Conservation (phyloP, 2,329 filamentous ascomycete species). For the Alternaria gaisen region DNA sequence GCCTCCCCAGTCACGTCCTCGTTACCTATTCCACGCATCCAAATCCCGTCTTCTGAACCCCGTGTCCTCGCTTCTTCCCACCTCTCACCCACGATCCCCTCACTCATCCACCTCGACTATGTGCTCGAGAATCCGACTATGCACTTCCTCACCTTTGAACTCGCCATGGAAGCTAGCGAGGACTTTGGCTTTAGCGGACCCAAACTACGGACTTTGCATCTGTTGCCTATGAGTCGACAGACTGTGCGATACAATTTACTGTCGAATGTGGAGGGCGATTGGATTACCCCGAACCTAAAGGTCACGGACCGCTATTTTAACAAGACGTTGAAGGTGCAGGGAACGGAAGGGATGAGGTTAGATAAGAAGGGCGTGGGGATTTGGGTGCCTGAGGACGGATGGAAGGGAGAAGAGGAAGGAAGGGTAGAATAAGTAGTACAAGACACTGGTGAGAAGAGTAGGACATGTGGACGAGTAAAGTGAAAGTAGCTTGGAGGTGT, state of each 20-base stretch:
- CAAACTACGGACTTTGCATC: conserved; percentile 80
- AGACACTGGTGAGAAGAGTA: neutral
- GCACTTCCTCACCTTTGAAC: conserved; percentile 92
- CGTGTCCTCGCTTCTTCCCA: conserved; percentile 72
- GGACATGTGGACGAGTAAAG: neutral
- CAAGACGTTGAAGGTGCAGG: conserved; percentile 82
- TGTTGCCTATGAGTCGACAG: conserved; percentile 82
- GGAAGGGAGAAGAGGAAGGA: neutral
- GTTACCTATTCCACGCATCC: conserved; percentile 80
- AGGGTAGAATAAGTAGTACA: neutral
- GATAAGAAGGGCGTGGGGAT: conserved; percentile 63
- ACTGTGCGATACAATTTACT: conserved; percentile 78
- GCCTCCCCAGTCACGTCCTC: conserved; percentile 56
- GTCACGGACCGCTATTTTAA: conserved; percentile 93
- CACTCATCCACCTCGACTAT: conserved; percentile 60
- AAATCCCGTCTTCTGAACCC: conserved; percentile 83
- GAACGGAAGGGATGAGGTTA: conserved; percentile 72
- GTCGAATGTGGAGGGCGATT: conserved; percentile 69
- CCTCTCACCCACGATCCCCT: conserved; percentile 39
- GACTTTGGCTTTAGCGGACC: conserved; percentile 92
- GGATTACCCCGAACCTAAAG: conserved; percentile 76
- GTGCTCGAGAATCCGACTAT: conserved; percentile 92
- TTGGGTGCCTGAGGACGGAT: conserved; percentile 44
- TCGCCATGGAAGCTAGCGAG: conserved; percentile 91
- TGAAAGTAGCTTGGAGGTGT: neutral